Base-by-base conservation (phyloP, 768 basidiomycete species). In the Lepiota brunneoincarnata region DNA sequence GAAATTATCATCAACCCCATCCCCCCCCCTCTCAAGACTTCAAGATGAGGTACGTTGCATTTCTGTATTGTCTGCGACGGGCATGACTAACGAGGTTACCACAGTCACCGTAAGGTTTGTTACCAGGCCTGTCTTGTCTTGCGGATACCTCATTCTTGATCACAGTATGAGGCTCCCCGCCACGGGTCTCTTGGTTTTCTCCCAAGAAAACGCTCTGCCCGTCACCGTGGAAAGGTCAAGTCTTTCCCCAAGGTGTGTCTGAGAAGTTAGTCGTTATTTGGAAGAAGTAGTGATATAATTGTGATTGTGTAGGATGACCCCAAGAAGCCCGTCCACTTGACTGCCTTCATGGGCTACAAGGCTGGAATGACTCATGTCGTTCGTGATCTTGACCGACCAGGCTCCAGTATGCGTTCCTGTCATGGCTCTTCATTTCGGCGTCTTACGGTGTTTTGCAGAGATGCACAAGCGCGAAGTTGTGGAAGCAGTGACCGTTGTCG, bases 391-490 rank as follows among this genome's bases (percentile, higher is more conserved):
- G 97, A 98, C 78, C 93, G 97, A 69, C 96, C 96, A 48, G 97
- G 96, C 62, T 98, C 97, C 68, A 99, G 95, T 98, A 69, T 68
- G 95, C 87, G 14, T 52, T 39, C 18, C 17, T 38, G 18, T 12
- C n/a, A 48, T 38, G 23, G 24, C 11, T 28, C 39, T 12, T 21
- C 57, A 14, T 15, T 18, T 55, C 0, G 31, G 41, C 1, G 45
- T 56, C 46, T 38, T 34, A 51, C 5, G 42, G 15, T 38, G 36
- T 61, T 51, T 49, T 59, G 2, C 72, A 98, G 95, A 99, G 81
- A 97, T 98, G 94, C 97, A 99, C 89, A 99, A 98, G 80, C 89
- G 92, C 70, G 97, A 99, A 75, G 88, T 99, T 58, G 97, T 99
- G 59, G 97, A 99, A 81, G 93, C 95, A 41, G 96, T 95, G 63